A percentile compares a stretch with the other conserved stretches of the same genome.
These are phyloP conservation scores for Effrenium voratum DNA, from an alignment of 73 alveolate genomes.

Conservation along the genomic window DNA sequence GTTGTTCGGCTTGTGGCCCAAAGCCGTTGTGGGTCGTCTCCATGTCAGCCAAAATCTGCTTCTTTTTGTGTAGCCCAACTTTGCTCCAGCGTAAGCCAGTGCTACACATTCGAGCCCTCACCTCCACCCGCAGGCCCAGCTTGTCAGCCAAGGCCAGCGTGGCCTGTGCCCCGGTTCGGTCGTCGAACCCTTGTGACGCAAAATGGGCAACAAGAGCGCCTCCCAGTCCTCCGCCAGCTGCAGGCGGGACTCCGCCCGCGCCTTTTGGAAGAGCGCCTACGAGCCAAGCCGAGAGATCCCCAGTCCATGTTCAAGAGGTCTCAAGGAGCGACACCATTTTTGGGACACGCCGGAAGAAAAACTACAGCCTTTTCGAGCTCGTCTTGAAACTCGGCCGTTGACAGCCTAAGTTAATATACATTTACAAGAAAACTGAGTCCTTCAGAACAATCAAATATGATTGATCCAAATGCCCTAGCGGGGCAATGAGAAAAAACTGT, in stretches of 20 bases:
- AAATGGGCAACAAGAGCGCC: background rate
- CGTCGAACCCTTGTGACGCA: background rate
- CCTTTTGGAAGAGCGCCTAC: constrained; percentile 70
- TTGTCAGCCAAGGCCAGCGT: constrained; percentile 60
- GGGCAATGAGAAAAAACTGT: no score
- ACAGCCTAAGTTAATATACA: no score
- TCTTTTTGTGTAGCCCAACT: no score
- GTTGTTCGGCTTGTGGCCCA: no score
- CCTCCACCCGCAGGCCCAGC: constrained; percentile 65
- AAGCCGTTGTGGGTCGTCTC: no score
- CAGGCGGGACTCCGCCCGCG: constrained; percentile 70
- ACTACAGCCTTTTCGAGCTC: background rate
- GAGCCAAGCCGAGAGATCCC: background rate
- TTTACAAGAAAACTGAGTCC: no score
- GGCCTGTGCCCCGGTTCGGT: background rate
- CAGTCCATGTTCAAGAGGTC: background rate
- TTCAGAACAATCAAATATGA: no score
- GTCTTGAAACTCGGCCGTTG: background rate
- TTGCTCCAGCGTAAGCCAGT: no score
- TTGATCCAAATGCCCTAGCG: no score
- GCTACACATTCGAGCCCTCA: background rate
- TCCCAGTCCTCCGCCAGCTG: constrained; percentile 22
- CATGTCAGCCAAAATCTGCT: no score
- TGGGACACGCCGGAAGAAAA: no score
- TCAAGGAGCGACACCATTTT: background rate